Conservation (phyloP, 2,329 filamentous ascomycete species). For the Phialophora expanda region DNA sequence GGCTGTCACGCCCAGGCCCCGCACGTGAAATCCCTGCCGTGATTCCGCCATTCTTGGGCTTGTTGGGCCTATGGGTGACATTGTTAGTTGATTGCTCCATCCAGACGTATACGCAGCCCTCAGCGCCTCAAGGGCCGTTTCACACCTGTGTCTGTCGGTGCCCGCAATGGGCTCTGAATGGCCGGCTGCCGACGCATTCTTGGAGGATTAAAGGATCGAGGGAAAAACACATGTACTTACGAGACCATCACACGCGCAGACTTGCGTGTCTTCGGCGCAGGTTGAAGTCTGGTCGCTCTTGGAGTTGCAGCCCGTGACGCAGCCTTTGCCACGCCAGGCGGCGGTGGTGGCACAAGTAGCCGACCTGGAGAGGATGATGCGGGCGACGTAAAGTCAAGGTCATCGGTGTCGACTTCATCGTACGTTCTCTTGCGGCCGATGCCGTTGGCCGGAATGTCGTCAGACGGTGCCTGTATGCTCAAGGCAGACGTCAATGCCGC, state of each 20-base stretch:
- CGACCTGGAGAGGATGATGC: slow-evolving; percentile 40
- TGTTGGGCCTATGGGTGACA: slow-evolving; percentile 36
- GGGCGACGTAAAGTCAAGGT: slow-evolving; percentile 40
- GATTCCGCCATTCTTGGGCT: slow-evolving; percentile 39
- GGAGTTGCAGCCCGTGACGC: slow-evolving; percentile 42
- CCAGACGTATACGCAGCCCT: not conserved
- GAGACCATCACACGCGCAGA: slow-evolving; percentile 71
- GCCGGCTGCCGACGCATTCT: not conserved
- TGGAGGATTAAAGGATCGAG: slow-evolving; percentile 3
- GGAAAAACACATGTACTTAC: slow-evolving; percentile 44
- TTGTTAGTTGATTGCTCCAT: slow-evolving; percentile 20
- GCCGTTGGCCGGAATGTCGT: slow-evolving; percentile 47
- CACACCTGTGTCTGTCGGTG: not conserved
- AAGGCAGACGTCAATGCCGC: slow-evolving; percentile 46
- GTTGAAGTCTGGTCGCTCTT: slow-evolving; percentile 46
- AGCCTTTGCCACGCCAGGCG: slow-evolving; percentile 60
- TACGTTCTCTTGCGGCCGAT: slow-evolving; percentile 35
- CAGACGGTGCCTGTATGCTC: slow-evolving; percentile 43
- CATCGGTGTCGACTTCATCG: slow-evolving; percentile 40
- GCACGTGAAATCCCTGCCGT: slow-evolving; percentile 40
- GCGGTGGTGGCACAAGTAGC: slow-evolving; percentile 39
- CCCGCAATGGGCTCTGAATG: not conserved
- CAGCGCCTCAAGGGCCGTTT: not conserved
- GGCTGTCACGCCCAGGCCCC: slow-evolving; percentile 31
- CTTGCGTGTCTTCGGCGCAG: slow-evolving; percentile 65